Evolutionary conservation across 805 yeast genomes (phyloP), one percentile per base, ranked within the genome.

Genomic region (Spathaspora girioi): DNA sequence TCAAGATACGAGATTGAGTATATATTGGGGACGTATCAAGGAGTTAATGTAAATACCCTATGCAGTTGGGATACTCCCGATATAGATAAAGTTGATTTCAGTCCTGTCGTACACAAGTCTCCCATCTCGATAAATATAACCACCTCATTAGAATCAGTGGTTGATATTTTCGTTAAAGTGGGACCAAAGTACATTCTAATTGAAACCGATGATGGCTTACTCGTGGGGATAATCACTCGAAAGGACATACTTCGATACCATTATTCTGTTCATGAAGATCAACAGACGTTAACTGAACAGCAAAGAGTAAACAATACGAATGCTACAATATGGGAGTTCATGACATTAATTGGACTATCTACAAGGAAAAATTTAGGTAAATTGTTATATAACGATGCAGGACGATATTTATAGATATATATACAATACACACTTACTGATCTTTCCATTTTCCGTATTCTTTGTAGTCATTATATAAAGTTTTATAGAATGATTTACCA

Each of bases 381-480:
- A 47, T 50, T 70, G 20, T 47, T 70, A 26, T 59, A 57, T 52
- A 68, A 69, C 50, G 72, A 68, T 53, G 68, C 67, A 45, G 56
- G 54, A 44, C 54, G 69, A 50, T 69, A 59, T 56, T 17, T 43
- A 15, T 46, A 46, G 31, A 29, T 20, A 43, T 23, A 45, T 20
- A 32, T 41, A 43, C 26, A 45, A 41, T 17, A 40, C 41, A 43
- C 14, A 42, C 56, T n/a, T 64, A 81, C 46, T 76, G 78, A 54
- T 82, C 89, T 52, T 71, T 81, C 97, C 97, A 92, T 66, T 87
- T 88, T 46, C 96, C 97, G 54, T 76, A 77, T 61, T 78, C 83
- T 63, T 80, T 82, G 70, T 89, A 93, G 55, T 86, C 89, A 7
- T 81, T 80, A 59, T 87, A 89, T 41, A 92, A 61, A 0, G 80